phyloP scores from a whole-genome alignment of 2,329 filamentous ascomycete genomes.

The Truncatella angustata region DNA sequence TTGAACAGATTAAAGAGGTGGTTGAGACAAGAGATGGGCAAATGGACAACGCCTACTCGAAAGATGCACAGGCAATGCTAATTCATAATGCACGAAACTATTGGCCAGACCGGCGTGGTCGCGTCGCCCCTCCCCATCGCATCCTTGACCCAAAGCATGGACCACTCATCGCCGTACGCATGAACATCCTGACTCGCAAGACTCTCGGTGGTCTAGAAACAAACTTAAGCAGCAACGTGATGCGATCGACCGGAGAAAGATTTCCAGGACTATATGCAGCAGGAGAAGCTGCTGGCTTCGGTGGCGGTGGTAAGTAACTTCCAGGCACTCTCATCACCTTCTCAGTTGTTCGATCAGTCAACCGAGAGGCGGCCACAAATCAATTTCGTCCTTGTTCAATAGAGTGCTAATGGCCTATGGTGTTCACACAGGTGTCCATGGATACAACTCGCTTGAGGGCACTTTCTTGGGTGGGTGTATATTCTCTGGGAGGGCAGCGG shows the following conservation, averaged over 20 bases:
- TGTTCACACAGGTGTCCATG: no score
- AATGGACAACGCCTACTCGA: slow-evolving; percentile 54
- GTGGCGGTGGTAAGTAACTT: slow-evolving; percentile 62
- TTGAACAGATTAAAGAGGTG: slow-evolving; percentile 39
- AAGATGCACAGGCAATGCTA: slow-evolving; percentile 62
- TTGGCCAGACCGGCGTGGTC: slow-evolving; percentile 50
- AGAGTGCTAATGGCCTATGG: no score
- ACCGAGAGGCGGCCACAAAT: no score
- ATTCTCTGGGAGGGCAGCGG: slow-evolving; percentile 58
- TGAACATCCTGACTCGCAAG: slow-evolving; percentile 62
- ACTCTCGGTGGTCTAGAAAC: slow-evolving; percentile 61
- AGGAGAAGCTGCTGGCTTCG: slow-evolving; percentile 60
- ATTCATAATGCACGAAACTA: slow-evolving; percentile 55
- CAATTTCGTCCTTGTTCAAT: no score
- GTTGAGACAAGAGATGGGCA: slow-evolving; percentile 55
- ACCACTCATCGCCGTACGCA: slow-evolving; percentile 57
- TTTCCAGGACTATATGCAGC: slow-evolving; percentile 59
- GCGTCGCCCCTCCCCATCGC: slow-evolving; percentile 52
- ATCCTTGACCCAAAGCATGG: slow-evolving; percentile 54
- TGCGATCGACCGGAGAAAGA: slow-evolving; percentile 43
- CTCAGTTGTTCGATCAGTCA: no score
- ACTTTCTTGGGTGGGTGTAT: slow-evolving; percentile 63
- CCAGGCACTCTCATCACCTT: no score
- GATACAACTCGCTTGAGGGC: slow-evolving; percentile 60
- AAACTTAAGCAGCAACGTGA: slow-evolving; percentile 54